phyloP scores from a whole-genome alignment of 73 alveolate genomes.

The Blepharisma stoltei region DNA sequence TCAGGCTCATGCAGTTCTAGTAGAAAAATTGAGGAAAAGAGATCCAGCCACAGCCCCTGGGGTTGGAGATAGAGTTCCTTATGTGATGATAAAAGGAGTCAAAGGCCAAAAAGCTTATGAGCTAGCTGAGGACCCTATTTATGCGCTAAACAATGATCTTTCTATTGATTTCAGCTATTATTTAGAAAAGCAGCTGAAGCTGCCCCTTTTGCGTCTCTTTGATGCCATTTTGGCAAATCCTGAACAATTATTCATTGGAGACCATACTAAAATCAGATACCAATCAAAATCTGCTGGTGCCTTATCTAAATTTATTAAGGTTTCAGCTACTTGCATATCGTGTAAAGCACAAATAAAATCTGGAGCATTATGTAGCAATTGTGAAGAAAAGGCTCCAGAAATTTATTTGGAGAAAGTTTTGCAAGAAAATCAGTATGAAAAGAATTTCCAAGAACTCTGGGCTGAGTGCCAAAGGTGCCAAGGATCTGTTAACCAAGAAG shows the following conservation, averaged over 20 bases:
- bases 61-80: constrained; percentile 99
- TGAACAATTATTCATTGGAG: constrained; percentile 84
- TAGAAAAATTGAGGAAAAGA: constrained; percentile 95
- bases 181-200: constrained; percentile 94
- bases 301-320: constrained; percentile 78
- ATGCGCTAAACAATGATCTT: constrained; percentile 93
- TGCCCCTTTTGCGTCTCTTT: constrained; percentile 94
- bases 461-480: constrained; percentile 98
- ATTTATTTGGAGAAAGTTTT: constrained; percentile 82
- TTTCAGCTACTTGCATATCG: constrained; percentile 76
- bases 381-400: constrained; percentile 71
- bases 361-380: constrained; percentile 75
- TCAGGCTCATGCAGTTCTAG: constrained; percentile 99
- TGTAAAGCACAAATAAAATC: constrained; percentile 80
- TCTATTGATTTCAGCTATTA: constrained; percentile 97
- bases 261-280: constrained; percentile 90
- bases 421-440: constrained; percentile 65
- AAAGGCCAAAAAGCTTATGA: constrained; percentile 91
- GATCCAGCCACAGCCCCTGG: constrained; percentile 93
- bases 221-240: constrained; percentile 84
- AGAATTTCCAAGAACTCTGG: constrained; percentile 92
- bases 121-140: constrained; percentile 99
- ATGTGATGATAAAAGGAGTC: constrained; percentile 93
- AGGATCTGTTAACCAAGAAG: constrained; percentile 91
- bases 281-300: constrained; percentile 76